These are phyloP conservation scores for Colletotrichum costaricense DNA, from an alignment of 2,329 filamentous ascomycete genomes.

Conservation along the genomic window DNA sequence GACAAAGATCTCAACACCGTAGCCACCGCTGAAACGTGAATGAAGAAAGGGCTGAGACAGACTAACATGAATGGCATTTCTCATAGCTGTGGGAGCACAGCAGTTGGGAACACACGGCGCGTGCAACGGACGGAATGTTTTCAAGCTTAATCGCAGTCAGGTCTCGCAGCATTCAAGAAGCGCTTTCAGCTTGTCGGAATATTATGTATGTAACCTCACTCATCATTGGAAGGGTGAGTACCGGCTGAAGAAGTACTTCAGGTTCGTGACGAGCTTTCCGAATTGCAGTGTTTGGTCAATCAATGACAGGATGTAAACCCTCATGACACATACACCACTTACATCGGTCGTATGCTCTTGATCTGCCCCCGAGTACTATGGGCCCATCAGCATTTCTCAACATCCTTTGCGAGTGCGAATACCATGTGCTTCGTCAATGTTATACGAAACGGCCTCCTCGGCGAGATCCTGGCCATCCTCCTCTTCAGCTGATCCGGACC, in stretches of 20 bases:
- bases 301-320: conserved; percentile 69
- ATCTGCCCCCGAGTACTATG: conserved; percentile 66
- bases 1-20: neutral
- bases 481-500: conserved; percentile 63
- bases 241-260: conserved; percentile 33
- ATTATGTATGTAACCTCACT: conserved; percentile 53
- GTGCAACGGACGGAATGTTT: conserved; percentile 10
- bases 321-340: neutral
- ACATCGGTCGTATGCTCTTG: neutral
- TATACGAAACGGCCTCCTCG: conserved; percentile 67
- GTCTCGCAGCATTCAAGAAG: conserved; percentile 72
- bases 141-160: conserved; percentile 61
- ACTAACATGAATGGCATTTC: neutral
- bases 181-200: conserved; percentile 54
- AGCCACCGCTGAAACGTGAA: neutral
- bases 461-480: conserved; percentile 67
- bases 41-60: neutral
- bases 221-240: neutral
- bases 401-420: conserved; percentile 69
- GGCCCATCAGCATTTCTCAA: conserved; percentile 74
- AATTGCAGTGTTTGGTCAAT: conserved; percentile 72
- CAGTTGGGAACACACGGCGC: neutral
- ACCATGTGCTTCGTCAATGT: conserved; percentile 73
- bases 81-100: neutral
- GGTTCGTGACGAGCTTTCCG: conserved; percentile 70